Evolutionary conservation across 768 basidiomycete genomes (phyloP), one percentile per base, ranked within the genome.

Genomic region (Russula sp.): DNA sequence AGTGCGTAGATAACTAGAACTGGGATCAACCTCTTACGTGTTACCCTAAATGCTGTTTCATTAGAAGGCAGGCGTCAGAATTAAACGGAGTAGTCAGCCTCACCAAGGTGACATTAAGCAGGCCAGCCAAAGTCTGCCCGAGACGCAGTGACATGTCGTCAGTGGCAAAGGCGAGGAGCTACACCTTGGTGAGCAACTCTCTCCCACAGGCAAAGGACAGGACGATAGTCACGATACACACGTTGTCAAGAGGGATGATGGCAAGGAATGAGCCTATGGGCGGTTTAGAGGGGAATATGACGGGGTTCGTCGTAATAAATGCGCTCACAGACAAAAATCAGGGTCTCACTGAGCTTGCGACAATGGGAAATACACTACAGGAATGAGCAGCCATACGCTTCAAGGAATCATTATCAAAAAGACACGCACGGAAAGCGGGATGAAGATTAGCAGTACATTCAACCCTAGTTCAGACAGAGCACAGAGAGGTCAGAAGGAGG

Each of bases 171-270:
- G 86, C 88, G 2, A 94, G 79, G 6, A 93, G 75, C 88, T 90
- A 51, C 40, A 57, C 26, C 11, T 34, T 69, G 22, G 67, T 68
- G 16, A 64, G 36, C 7, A 6, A 32, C 2, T 38, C 34, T 40
- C 36, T 13, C 36, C 52, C 36, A 13, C 36, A 28, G 16, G 0
- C 36, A 42, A 50, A 26, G 34, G 28, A 38, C 18, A 57, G 34
- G 58, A 26, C 38, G n/a, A 36, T 26, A 26, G 48, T 38, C 49
- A 88, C 88, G 76, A 36, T 26, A 26, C 51, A 42, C 49, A 88
- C 88, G 76, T 92, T 90, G 44, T 92, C 92, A 8, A 94, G 79
- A 7, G 92, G 92, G 64, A 94, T 82, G 62, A 94, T 94, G 11
- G 92, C 84, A 48, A 91, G 75, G 72, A 94, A 92, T 1, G 86